phyloP scores from a whole-genome alignment of 2,329 filamentous ascomycete species.

The Ophiognomonia clavigignenti-juglandacearum region DNA sequence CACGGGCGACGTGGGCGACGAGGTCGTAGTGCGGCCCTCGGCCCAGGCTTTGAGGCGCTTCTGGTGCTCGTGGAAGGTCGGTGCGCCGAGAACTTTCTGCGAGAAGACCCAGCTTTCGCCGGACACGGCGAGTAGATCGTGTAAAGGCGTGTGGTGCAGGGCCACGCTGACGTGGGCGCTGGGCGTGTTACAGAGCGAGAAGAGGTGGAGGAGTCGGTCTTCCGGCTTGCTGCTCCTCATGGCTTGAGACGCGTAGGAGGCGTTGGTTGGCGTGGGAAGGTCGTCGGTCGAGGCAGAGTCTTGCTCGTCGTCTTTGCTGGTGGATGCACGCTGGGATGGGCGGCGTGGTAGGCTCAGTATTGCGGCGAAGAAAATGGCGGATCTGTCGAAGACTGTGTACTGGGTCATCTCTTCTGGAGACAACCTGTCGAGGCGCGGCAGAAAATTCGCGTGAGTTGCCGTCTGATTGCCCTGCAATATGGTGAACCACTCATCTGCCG shows the following conservation, averaged over 20 bases:
- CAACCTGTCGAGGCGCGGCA: constrained; percentile 29
- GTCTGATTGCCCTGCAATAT: constrained; percentile 24
- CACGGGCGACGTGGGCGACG: constrained; percentile 3
- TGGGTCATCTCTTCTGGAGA: constrained; percentile 31
- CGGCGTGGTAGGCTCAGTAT: constrained; percentile 34
- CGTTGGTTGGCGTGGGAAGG: constrained; percentile 18
- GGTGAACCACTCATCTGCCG: constrained; percentile 40
- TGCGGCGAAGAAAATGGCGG: constrained; percentile 35
- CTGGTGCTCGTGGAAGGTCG: constrained; percentile 42
- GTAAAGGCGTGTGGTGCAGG: constrained; percentile 53
- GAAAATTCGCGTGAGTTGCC: constrained; percentile 23
- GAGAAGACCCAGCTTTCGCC: constrained; percentile 56
- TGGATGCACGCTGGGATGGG: constrained; percentile 4
- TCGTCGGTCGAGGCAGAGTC: constrained; percentile 11
- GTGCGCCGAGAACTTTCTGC: constrained; percentile 42
- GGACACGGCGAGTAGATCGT: constrained; percentile 51
- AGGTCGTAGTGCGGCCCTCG: constrained; percentile 8
- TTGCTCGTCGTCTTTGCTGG: background rate
- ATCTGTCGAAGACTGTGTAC: constrained; percentile 33
- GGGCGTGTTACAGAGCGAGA: constrained; percentile 33
- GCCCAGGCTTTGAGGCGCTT: constrained; percentile 41
- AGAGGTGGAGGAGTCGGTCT: constrained; percentile 28
- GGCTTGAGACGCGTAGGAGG: constrained; percentile 6
- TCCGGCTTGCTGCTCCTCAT: constrained; percentile 22
- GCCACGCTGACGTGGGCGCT: constrained; percentile 51